Percentiles rank a stretch among this genome's conserved stretches.
phyloP scores from a whole-genome alignment of 176 grass and related monocot species.

The Chloris gayana region DNA sequence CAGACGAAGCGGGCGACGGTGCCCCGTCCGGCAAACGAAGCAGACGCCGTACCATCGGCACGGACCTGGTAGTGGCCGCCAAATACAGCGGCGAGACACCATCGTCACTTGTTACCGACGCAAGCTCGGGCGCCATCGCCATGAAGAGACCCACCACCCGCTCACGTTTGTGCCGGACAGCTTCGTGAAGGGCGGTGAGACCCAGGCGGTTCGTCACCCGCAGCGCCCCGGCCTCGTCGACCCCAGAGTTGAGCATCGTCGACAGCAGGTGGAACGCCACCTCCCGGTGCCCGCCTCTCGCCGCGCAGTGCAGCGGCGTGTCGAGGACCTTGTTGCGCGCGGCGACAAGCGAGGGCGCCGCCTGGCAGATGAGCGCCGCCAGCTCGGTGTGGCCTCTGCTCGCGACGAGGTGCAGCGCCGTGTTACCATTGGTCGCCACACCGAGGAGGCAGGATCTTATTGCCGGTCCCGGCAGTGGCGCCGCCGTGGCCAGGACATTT shows the following conservation, averaged over 20 bases:
- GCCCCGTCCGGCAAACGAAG: neutral
- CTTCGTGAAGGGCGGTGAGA: constrained; percentile 45
- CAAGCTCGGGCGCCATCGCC: neutral
- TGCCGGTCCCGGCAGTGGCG: too few species aligned
- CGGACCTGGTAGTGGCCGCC: neutral
- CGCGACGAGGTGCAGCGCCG: constrained; percentile 55
- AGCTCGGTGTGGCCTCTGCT: constrained; percentile 25
- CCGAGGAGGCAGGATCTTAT: neutral
- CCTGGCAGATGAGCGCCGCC: neutral
- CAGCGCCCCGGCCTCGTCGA: neutral
- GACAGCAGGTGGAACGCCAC: neutral
- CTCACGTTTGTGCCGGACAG: neutral
- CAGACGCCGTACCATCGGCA: neutral
- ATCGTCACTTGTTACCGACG: neutral
- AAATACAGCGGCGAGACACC: constrained; percentile 50
- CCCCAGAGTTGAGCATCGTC: neutral
- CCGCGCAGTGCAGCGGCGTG: constrained; percentile 46
- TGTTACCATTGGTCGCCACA: neutral
- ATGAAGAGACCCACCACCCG: constrained; percentile 21
- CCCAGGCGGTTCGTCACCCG: constrained; percentile 22
- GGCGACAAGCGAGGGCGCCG: neutral
- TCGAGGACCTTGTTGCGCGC: constrained; percentile 27
- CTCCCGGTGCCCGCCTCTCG: neutral
- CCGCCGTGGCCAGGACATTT: too few species aligned
- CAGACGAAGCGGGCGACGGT: neutral